Conservation (phyloP, 2,329 filamentous ascomycete genomes). For the Fusarium citri region DNA sequence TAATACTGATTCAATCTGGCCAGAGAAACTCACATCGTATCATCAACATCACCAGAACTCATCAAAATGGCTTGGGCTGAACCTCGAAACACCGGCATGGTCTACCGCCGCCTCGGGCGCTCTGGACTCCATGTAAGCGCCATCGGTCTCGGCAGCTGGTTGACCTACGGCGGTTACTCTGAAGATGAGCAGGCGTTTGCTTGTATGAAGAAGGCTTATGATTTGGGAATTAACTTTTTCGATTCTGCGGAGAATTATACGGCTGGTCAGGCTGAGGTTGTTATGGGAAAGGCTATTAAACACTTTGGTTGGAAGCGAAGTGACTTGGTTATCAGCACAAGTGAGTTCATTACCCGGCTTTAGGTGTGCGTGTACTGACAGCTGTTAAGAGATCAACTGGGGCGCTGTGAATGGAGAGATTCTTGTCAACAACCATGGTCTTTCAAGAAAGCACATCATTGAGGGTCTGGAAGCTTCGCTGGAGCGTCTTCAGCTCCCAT, state of each 20-base stretch:
- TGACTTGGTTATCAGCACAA: conserved; percentile 70
- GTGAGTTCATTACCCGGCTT: conserved; percentile 43
- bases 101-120: conserved; percentile 56
- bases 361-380: not conserved
- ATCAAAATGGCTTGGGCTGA: conserved; percentile 57
- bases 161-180: conserved; percentile 76
- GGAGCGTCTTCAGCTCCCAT: conserved; percentile 65
- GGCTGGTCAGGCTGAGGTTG: conserved; percentile 71
- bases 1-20: not conserved
- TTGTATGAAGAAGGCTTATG: conserved; percentile 72
- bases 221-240: conserved; percentile 72
- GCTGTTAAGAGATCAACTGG: conserved; percentile 68
- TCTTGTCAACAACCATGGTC: conserved; percentile 72
- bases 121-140: conserved; percentile 76
- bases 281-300: conserved; percentile 72
- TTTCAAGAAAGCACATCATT: conserved; percentile 75
- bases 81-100: conserved; percentile 58
- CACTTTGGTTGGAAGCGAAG: conserved; percentile 70
- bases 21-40: conserved; percentile 4
- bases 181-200: conserved; percentile 70
- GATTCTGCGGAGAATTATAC: conserved; percentile 71
- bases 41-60: conserved; percentile 7
- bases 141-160: conserved; percentile 72
- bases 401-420: conserved; percentile 70
- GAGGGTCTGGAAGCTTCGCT: conserved; percentile 66